These are phyloP conservation scores for Saturnispora saitoi DNA, from an alignment of 805 yeast genomes.

Conservation along the genomic window DNA sequence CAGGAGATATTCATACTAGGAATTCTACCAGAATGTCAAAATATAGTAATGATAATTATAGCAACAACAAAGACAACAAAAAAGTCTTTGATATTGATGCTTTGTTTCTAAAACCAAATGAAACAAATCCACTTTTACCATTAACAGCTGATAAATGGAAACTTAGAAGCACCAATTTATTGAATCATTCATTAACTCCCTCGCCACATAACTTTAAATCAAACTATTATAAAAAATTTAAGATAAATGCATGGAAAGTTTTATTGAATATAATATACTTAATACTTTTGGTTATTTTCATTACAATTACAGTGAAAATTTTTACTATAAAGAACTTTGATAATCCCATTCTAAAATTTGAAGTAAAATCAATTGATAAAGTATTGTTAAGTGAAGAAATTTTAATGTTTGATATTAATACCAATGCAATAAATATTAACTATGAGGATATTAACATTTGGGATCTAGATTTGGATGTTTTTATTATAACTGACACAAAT, in stretches of 20 bases:
- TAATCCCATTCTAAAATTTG: slow-evolving; percentile 21
- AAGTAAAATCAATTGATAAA: slow-evolving; percentile 20
- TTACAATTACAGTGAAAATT: slow-evolving; percentile 14
- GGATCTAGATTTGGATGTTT: slow-evolving; percentile 28
- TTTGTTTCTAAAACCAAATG: too few relatives aligned
- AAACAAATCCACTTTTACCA: too few relatives aligned
- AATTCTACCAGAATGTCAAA: too few relatives aligned
- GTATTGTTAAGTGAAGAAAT: slow-evolving; percentile 27
- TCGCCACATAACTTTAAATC: too few relatives aligned
- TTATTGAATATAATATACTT: not conserved
- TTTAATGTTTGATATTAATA: slow-evolving; percentile 26
- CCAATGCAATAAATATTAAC: slow-evolving; percentile 22
- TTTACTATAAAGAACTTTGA: slow-evolving; percentile 23
- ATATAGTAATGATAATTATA: too few relatives aligned
- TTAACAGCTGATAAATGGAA: too few relatives aligned
- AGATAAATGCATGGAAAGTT: not conserved
- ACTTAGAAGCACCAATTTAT: too few relatives aligned
- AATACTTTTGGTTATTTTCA: not conserved
- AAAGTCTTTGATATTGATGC: too few relatives aligned
- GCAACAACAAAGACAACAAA: too few relatives aligned
- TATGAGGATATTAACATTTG: slow-evolving; percentile 27
- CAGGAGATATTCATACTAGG: too few relatives aligned
- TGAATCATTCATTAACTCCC: too few relatives aligned
- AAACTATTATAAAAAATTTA: not conserved
- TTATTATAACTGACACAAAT: slow-evolving; percentile 20